Evolutionary conservation across 768 basidiomycete genomes (phyloP).

Genomic region (Erythrobasidium yunnanense): DNA sequence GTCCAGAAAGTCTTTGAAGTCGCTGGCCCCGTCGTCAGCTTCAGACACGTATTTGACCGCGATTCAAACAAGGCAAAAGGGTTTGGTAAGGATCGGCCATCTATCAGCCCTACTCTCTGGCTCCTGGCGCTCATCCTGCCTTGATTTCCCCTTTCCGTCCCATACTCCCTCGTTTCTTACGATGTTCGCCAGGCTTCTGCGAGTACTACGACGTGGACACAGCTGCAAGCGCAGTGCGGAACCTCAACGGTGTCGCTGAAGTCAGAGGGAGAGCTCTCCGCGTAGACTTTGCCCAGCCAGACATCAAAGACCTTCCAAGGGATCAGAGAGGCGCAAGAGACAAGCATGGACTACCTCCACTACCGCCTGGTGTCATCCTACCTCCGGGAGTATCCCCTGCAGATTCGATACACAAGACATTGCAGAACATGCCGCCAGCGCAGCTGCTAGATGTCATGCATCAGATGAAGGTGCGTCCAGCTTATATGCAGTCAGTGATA

Average conservation of each 20-base stretch:
- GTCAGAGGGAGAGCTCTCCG: conserved; percentile 85
- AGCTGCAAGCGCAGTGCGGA: conserved; percentile 85
- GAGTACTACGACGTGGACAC: conserved; percentile 71
- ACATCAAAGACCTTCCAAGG: conserved; percentile 62
- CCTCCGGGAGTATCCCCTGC: conserved; percentile 60
- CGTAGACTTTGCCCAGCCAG: conserved; percentile 87
- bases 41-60: conserved; percentile 38
- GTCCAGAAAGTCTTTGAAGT: conserved; percentile 35
- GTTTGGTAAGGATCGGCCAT: conserved; percentile 60
- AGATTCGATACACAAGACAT: conserved; percentile 72
- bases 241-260: conserved; percentile 72
- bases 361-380: conserved; percentile 68
- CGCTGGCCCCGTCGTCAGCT: conserved; percentile 36
- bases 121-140: conserved; percentile 50
- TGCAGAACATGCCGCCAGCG: conserved; percentile 69
- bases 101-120: conserved; percentile 87
- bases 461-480: conserved; percentile 80
- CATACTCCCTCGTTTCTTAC: neutral
- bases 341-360: conserved; percentile 44
- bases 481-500: too few relatives aligned
- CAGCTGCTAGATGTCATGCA: conserved; percentile 86
- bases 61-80: conserved; percentile 87
- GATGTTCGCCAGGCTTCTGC: conserved; percentile 40
- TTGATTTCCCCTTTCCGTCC: too few relatives aligned
- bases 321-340: conserved; percentile 61